Evolutionary conservation across 2,329 filamentous ascomycete species (phyloP), one percentile per base, ranked within the genome.

Genomic region (Exophiala alcalophila): DNA sequence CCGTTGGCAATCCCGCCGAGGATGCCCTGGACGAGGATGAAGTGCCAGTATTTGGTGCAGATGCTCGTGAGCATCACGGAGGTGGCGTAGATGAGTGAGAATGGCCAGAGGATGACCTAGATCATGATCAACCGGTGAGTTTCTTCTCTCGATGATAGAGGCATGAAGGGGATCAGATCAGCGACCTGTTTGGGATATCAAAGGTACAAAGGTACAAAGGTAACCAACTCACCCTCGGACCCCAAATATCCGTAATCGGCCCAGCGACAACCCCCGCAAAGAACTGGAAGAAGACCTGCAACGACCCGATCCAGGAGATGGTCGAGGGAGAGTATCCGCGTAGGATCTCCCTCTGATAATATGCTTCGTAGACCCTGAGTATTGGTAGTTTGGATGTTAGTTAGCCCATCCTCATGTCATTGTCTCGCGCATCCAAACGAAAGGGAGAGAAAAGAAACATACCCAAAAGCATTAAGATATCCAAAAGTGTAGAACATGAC

Each of bases 181-280:
- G 19, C 15, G 26, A 26, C 20, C 10, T 9, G 6, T 9, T 16
- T 25, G 4, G 12, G 4, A 16, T 15, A 10, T 24, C 3, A n/a
- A 14, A 15, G 27, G n/a, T n/a, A 15, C 10, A 30, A 9, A 14
- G 14, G 9, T 10, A 32, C 59, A 30, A 12, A 2, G 55, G 30
- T 2, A 64, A n/a, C n/a, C n/a, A n/a, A 55, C 3, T 58, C 54
- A 12, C 61, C 47, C 55, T 73, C 44, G 67, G 65, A 11, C 63
- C 60, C 4, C 70, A 70, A 1, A 60, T 60, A 49, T 96, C 90
- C 58, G 95, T 95, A 15, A 94, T 68, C 0, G 90, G 89, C 0
- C 90, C 90, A 33, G 92, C 81, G 54, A 92, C 87, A 23, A 95
- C 75, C 19, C 89, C 88, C 36, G 86, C 81, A 57, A 90, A 84